phyloP scores from a whole-genome alignment of 139 green algal genomes.

The Marvania coccoides region DNA sequence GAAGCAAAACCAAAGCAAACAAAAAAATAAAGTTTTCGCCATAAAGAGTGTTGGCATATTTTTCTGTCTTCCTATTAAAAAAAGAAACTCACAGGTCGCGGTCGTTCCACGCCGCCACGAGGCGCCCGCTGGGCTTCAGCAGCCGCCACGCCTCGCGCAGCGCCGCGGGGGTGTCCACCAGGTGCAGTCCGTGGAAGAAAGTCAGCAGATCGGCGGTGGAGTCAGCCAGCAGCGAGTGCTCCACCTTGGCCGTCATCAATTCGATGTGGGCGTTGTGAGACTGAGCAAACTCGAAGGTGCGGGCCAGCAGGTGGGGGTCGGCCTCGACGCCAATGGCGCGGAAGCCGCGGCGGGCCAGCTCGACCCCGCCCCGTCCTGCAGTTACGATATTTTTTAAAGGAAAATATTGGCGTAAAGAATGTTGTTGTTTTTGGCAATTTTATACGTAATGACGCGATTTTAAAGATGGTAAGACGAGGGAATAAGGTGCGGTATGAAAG shows the following conservation, averaged over 20 bases:
- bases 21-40: not conserved
- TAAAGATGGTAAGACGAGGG: too few species aligned
- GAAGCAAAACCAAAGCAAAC: not conserved
- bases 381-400: too few species aligned
- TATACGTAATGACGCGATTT: too few species aligned
- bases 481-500: too few species aligned
- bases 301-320: conserved; percentile 12
- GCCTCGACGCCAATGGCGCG: conserved; percentile 15
- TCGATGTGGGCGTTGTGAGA: conserved; percentile 17
- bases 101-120: conserved; percentile 28
- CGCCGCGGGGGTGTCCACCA: conserved; percentile 13
- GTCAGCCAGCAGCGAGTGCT: conserved; percentile 15
- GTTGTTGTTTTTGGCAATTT: too few species aligned
- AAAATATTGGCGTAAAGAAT: too few species aligned
- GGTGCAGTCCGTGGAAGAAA: conserved; percentile 20
- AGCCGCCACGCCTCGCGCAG: conserved; percentile 16
- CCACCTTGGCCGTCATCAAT: conserved; percentile 23
- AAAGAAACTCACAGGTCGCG: conserved; percentile 9
- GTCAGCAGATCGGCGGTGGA: conserved; percentile 18
- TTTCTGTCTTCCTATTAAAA: not conserved
- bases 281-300: conserved; percentile 22
- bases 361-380: conserved; percentile 14
- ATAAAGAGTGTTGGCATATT: not conserved
- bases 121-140: conserved; percentile 11
- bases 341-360: conserved; percentile 19